A percentile compares a stretch with the other conserved stretches of the same genome.
These are phyloP conservation scores for Colletotrichum abscissum DNA, from an alignment of 2,329 filamentous ascomycete genomes.

Conservation along the genomic window DNA sequence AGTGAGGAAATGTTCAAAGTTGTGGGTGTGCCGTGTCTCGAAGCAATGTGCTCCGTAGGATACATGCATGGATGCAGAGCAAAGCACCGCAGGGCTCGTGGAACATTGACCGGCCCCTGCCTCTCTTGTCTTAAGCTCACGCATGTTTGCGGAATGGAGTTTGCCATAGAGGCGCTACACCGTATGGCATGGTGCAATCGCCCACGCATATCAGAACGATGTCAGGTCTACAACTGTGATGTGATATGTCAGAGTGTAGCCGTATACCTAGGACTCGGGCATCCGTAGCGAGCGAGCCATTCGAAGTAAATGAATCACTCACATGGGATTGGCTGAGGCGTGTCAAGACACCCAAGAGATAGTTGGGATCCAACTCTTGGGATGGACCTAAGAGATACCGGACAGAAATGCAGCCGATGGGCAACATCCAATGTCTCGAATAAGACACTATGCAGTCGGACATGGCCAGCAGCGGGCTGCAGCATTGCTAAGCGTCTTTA, in stretches of 20 bases:
- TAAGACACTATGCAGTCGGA: neutral
- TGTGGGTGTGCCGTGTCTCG: neutral
- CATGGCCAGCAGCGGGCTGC: neutral
- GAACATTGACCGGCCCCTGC: neutral
- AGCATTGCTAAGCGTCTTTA: neutral
- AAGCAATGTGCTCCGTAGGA: neutral
- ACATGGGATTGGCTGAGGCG: neutral
- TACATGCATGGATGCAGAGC: neutral
- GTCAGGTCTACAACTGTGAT: neutral
- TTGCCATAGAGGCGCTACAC: too few relatives aligned
- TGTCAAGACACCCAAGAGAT: neutral
- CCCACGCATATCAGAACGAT: neutral
- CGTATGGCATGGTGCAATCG: neutral
- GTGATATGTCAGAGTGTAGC: neutral
- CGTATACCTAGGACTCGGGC: neutral
- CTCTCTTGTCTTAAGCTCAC: neutral
- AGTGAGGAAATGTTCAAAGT: neutral
- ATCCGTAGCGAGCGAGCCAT: neutral
- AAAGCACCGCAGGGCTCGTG: neutral
- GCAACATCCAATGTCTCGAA: neutral
- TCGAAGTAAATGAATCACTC: neutral
- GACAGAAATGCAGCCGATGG: neutral
- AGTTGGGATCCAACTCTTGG: neutral
- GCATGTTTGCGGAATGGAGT: conserved; percentile 8
- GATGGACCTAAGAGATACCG: neutral